Evolutionary conservation across 169 alveolate species (phyloP), one percentile per base, ranked within the genome.

Genomic region (Eimeria necatrix): DNA sequence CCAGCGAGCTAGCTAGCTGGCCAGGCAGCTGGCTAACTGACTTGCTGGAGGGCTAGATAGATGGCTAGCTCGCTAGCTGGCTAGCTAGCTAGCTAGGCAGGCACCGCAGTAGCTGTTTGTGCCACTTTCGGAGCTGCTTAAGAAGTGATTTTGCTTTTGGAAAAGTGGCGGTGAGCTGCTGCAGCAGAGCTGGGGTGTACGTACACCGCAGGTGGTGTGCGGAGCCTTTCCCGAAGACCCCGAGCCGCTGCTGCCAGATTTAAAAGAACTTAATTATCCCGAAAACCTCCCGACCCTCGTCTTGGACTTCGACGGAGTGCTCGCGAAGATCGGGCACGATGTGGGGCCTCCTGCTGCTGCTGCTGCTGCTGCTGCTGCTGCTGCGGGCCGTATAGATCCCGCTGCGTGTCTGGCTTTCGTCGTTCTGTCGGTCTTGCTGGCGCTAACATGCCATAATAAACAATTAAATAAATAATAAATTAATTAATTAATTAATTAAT

Each of bases 261-360:
- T 97, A 51, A 97, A 96, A 60, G 98, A 97, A 89, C 95, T 98
- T 20, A 98, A 98, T 91, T 97, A 97, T 68, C 99, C 99, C 3
- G 98, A 97, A 53, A 96, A 97, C 93, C 96, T 98, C 64, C 99
- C 99, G 20, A 98, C 99, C 1, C 96, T 98, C 56, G 99, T 98
- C 46, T 88, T 98, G 60, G 99, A 98, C 94, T 94, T 98, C 32
- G 98, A 98, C 94, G 97, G 98, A 88, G 97, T 97, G 24, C 94
- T 98, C 26, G 98, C 98, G 49, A 96, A 97, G 81, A 94, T 98
- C 61, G 98, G 97, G 61, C 97, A 98, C 95, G 98, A 97, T 53
- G 96, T 95, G 48, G 18, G 93, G 12, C 68, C 41, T 32, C 41
- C 41, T 0, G 41, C 41, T 32, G 41, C 41, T 32, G 0, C 12